Conservation (phyloP, 208 protist genomes). For the Crithidia acanthocephali region DNA sequence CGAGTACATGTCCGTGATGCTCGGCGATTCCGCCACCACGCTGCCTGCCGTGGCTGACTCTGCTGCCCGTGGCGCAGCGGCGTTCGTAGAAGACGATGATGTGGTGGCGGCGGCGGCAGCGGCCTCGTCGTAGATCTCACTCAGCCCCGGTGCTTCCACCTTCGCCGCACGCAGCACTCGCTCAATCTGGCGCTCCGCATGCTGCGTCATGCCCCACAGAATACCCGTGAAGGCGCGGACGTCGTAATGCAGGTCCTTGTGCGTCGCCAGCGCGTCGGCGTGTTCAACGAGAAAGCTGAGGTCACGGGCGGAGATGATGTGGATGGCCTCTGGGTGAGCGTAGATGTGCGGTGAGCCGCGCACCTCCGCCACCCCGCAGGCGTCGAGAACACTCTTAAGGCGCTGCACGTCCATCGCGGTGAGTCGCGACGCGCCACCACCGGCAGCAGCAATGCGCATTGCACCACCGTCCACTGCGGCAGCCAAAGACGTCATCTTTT, state of each 20-base stretch:
- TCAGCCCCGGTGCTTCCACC: not conserved
- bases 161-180: slow-evolving; percentile 23
- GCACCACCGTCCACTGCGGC: slow-evolving; percentile 7
- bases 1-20: slow-evolving; percentile 25
- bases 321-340: slow-evolving; percentile 57
- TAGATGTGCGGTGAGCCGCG: slow-evolving; percentile 67
- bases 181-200: slow-evolving; percentile 44
- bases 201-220: slow-evolving; percentile 66
- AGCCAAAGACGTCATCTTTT: slow-evolving; percentile 3
- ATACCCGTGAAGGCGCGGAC: slow-evolving; percentile 58
- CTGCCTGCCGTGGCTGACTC: not conserved
- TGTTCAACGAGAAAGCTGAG: slow-evolving; percentile 43
- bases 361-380: slow-evolving; percentile 47
- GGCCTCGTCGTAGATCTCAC: slow-evolving; percentile 6
- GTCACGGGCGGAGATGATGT: slow-evolving; percentile 45
- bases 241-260: slow-evolving; percentile 56
- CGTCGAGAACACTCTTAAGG: slow-evolving; percentile 51
- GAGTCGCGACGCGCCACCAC: not conserved
- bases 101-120: not conserved
- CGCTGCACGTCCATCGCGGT: slow-evolving; percentile 32
- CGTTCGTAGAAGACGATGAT: not conserved
- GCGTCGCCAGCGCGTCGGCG: slow-evolving; percentile 41
- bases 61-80: too few relatives aligned
- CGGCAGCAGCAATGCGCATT: not conserved
- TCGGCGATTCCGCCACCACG: not conserved